Conservation (phyloP, 1,139 yeast species). For the Torulaspora globosa region DNA sequence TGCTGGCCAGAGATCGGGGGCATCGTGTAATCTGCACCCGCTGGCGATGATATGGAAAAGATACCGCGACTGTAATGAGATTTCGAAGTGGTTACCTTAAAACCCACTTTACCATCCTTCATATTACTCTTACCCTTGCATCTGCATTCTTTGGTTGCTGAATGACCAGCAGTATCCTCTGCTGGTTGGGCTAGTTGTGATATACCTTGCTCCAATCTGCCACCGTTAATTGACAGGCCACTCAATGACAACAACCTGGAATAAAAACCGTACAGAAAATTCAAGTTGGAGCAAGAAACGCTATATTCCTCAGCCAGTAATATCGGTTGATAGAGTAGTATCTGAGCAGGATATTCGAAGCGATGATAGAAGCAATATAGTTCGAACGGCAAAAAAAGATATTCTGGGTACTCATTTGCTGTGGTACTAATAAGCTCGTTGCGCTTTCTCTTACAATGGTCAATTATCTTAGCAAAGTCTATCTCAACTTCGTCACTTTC, state of each 20-base stretch:
- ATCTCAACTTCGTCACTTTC: conserved; percentile 11
- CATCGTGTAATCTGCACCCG: conserved; percentile 11
- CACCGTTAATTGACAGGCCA: conserved; percentile 29
- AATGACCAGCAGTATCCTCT: conserved; percentile 1
- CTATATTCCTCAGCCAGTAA: conserved; percentile 24
- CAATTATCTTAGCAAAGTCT: conserved; percentile 21
- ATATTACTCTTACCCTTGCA: conserved; percentile 3
- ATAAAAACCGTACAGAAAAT: conserved; percentile 32
- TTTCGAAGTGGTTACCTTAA: conserved; percentile 5
- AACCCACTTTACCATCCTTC: not conserved
- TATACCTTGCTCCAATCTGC: conserved; percentile 16
- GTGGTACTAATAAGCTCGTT: conserved; percentile 24
- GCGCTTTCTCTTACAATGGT: conserved; percentile 22
- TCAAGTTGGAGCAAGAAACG: conserved; percentile 24
- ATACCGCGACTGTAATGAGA: conserved; percentile 10
- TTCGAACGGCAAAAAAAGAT: conserved; percentile 33
- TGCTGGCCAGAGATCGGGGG: conserved; percentile 10
- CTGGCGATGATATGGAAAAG: conserved; percentile 10
- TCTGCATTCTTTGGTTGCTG: conserved; percentile 4
- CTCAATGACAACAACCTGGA: conserved; percentile 27
- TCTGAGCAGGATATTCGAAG: conserved; percentile 33
- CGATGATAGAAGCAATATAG: conserved; percentile 35
- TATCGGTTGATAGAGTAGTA: conserved; percentile 30
- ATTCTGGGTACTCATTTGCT: conserved; percentile 32
- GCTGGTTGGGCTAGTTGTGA: conserved; percentile 13